Base-by-base conservation (phyloP, 208 protist species). In the Trypanosoma congolense region DNA sequence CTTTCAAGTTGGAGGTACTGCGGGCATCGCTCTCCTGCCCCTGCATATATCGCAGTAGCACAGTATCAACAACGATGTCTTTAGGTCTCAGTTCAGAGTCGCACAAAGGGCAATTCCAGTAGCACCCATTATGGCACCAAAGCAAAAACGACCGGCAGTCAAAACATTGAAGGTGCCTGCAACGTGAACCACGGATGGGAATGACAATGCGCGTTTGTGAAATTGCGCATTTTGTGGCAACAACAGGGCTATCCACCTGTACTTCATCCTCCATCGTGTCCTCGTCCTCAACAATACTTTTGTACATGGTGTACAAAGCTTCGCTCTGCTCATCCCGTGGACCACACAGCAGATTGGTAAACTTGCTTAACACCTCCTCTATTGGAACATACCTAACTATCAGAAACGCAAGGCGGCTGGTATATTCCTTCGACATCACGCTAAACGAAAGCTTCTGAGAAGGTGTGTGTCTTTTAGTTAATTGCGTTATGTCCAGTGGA, bases 21-120 rank as follows among this genome's bases (percentile, higher is more conserved):
- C 8, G 61, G 52, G 35, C 61, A 67, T 21, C n/a, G 35, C 18
- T 47, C 35, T 40, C 52, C 60, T 21, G 41, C 53, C 19, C 61
- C 38, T 45, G 36, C 26, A 87, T 40, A 60, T 70, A 78, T 25
- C 73, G 51, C 68, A 80, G 88, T 2, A 92, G 67, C 14, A 89
- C 54, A 14, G 78, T 89, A 57, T 93, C 86, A 21, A 93, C 65
- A 4, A 52, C 26, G 9, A 90, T 56, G 46, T 87, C 79, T 3
- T 31, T 5, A 28, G 68, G 64, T 21, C 78, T 62, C 42, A 93
- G 69, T 42, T 75, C 70, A 21, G 56, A 46, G 54, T 93, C 86
- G 43, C 86, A 93, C 44, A 93, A 61, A 3, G 82, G 65, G 55
- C 86, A 93, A 66, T 93, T 93, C 82, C 86, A 93, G 70, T 89